A percentile compares a stretch with the other conserved stretches of the same genome.
Conservation (phyloP, 1,284 basidiomycete genomes). For the Ustilago nuda region DNA sequence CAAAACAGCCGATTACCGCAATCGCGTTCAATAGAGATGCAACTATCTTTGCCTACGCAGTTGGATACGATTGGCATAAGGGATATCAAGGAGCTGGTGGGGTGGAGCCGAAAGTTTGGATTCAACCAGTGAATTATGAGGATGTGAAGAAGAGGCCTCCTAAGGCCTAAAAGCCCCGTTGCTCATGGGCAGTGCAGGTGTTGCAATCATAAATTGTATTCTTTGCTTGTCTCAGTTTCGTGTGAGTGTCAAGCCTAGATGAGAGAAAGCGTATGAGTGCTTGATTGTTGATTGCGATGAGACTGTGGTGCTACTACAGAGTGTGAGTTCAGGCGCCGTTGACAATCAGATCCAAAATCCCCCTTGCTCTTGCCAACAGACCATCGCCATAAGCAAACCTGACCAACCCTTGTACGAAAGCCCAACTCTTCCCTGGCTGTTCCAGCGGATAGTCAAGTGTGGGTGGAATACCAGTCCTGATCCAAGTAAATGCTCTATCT, state of each 20-base stretch:
- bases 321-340: conserved; percentile 9
- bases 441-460: conserved; percentile 68
- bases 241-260: neutral
- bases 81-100: conserved; percentile 59
- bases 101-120: conserved; percentile 58
- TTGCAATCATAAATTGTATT: neutral
- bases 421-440: conserved; percentile 25
- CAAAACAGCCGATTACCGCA: conserved; percentile 63
- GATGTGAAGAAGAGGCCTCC: conserved; percentile 63
- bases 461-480: conserved; percentile 85
- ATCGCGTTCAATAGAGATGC: conserved; percentile 65
- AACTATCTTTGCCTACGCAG: conserved; percentile 66
- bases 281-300: neutral
- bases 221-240: neutral
- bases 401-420: conserved; percentile 35
- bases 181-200: neutral
- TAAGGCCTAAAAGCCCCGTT: conserved; percentile 37
- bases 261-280: no score
- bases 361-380: conserved; percentile 2
- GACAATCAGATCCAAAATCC: conserved; percentile 23
- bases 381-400: conserved; percentile 32
- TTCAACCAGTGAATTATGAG: conserved; percentile 62
- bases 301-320: neutral
- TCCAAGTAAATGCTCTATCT: conserved; percentile 83
- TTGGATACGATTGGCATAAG: conserved; percentile 69